Base-by-base conservation (phyloP, 2,329 filamentous ascomycete genomes). In the Fusarium staphyleae region DNA sequence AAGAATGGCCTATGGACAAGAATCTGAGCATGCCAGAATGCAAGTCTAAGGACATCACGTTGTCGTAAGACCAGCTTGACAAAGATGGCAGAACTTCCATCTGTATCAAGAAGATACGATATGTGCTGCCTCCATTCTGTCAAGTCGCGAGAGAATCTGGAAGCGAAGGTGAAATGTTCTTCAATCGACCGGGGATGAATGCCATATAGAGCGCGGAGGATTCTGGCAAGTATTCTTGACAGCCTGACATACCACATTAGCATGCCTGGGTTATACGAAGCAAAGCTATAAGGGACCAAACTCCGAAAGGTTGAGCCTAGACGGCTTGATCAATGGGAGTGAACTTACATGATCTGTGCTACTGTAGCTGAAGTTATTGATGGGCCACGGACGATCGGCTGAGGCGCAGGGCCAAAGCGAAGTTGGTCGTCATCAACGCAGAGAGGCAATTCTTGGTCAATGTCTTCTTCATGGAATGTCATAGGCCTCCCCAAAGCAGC, bases 381-480 rank as follows among this genome's bases (percentile, higher is more conserved):
- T 28, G 61, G n/a, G 15, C 41, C 24, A n/a, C 13, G 22, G 5
- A 24, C 34, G 3, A 41, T 28, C 13, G 33, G 13, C 28, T 45
- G n/a, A 10, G 33, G 19, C n/a, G 0, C 78, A 9, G 34, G 45
- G 1, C 55, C 42, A 16, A 34, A 24, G 12, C 30, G 34, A 34
- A 75, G 52, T 82, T 75, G 47, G 77, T 76, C 52, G n/a, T 87
- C 84, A 48, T 85, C 82, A 6, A 84, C 75, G 16, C 74, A 70
- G 7, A 75, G 72, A 0, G 85, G 85, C 12, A 85, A 70, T 13
- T 84, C 80, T 57, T 87, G 83, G 55, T 87, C 85, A 43, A 87
- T 86, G 48, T 87, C 84, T 36, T 87, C 84, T 40, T 87, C 83
- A 52, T 85, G 85, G 41, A 87, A 83, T 2, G 84, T 78, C 13